A percentile compares a stretch with the other conserved stretches of the same genome.
Conservation (phyloP, 176 grass and related monocot genomes). For the Otatea glauca region DNA sequence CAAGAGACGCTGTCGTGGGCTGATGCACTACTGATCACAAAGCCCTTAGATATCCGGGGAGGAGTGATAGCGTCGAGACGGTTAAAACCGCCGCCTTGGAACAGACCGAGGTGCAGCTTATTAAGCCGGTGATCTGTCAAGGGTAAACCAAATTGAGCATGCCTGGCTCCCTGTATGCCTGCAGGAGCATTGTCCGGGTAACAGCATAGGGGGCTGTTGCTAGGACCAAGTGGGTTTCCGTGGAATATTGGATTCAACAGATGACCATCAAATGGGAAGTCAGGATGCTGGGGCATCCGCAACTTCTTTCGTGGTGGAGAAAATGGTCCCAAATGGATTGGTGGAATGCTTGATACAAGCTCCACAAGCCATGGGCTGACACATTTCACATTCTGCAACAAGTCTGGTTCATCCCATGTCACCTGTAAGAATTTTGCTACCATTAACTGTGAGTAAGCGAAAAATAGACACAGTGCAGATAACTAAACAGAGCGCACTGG, state of each 20-base stretch:
- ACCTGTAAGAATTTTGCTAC: constrained; percentile 56
- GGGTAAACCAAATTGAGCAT: constrained; percentile 87
- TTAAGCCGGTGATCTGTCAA: constrained; percentile 71
- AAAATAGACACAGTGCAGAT: not conserved
- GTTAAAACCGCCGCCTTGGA: constrained; percentile 57
- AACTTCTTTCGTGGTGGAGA: constrained; percentile 76
- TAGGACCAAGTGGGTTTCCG: constrained; percentile 69
- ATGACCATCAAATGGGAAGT: constrained; percentile 68
- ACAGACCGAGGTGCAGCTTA: constrained; percentile 72
- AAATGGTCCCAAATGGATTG: constrained; percentile 70
- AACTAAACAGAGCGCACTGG: not conserved
- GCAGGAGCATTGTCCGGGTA: constrained; percentile 76
- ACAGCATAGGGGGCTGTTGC: constrained; percentile 63
- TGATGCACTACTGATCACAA: constrained; percentile 45
- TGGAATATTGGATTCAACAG: constrained; percentile 64
- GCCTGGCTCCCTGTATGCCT: constrained; percentile 99
- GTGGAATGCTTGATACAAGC: constrained; percentile 69
- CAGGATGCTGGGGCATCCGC: constrained; percentile 57
- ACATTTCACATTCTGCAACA: constrained; percentile 78
- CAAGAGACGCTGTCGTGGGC: constrained; percentile 68
- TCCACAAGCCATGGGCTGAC: constrained; percentile 82
- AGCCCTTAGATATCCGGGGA: constrained; percentile 58
- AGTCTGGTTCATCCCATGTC: constrained; percentile 85
- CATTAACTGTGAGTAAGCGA: not conserved
- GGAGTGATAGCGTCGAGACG: constrained; percentile 47